Evolutionary conservation across 106 monocot species (phyloP).

Genomic region (Platanthera guangdongensis): DNA sequence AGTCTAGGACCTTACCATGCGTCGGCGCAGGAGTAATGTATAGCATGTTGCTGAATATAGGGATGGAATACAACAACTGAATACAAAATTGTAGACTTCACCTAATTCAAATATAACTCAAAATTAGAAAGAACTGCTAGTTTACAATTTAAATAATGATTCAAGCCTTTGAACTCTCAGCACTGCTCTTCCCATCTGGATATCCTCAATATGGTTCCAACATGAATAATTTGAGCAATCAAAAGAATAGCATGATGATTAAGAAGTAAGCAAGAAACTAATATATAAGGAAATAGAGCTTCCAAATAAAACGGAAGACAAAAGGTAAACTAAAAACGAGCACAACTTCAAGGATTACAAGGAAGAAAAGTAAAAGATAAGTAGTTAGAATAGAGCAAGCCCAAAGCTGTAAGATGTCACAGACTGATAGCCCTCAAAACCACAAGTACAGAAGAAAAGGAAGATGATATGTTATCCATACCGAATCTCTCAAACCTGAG

Average conservation of each 20-base stretch:
- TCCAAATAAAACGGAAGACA: neutral
- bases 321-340: neutral
- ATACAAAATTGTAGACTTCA: no score
- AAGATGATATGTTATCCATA: slow-evolving; percentile 25
- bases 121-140: no score
- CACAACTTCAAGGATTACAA: neutral
- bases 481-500: slow-evolving; percentile 82
- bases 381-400: neutral
- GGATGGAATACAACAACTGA: no score
- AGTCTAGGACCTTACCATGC: no score
- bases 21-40: no score
- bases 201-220: no score
- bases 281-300: neutral
- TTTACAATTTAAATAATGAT: no score
- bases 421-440: neutral
- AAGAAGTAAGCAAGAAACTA: neutral
- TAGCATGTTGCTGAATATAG: no score
- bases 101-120: no score
- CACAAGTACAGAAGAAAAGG: neutral
- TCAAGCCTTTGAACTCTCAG: no score
- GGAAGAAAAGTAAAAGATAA: neutral
- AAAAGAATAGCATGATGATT: neutral
- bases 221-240: neutral
- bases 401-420: neutral
- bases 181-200: no score